phyloP scores from a whole-genome alignment of 139 green algal genomes.

The Picochlorum sp. region DNA sequence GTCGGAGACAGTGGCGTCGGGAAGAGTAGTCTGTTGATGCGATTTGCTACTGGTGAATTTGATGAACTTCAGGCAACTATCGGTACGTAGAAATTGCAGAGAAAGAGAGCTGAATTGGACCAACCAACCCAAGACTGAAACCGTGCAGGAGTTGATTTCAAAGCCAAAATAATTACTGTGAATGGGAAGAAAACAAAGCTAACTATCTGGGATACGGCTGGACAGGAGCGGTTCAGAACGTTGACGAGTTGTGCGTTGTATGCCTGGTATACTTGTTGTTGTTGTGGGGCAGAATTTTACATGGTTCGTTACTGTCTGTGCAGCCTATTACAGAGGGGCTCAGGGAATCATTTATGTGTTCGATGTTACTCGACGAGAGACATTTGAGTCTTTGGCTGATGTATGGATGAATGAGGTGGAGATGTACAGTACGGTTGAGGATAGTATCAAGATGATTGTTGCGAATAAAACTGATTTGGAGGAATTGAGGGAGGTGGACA shows the following conservation, averaged over 20 bases:
- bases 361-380: conserved; percentile 83
- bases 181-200: conserved; percentile 77
- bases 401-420: conserved; percentile 93
- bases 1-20: conserved; percentile 86
- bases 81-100: conserved; percentile 27
- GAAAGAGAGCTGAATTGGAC: neutral
- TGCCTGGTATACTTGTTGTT: neutral
- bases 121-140: neutral
- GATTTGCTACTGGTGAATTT: conserved; percentile 79
- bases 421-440: conserved; percentile 84
- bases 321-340: conserved; percentile 87
- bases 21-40: conserved; percentile 79
- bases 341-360: conserved; percentile 84
- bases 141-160: conserved; percentile 88
- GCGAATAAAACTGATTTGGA: conserved; percentile 90
- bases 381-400: conserved; percentile 75
- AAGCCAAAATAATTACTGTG: conserved; percentile 80
- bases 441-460: conserved; percentile 89
- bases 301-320: neutral
- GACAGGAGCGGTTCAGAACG: conserved; percentile 89
- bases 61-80: conserved; percentile 78
- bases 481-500: conserved; percentile 59
- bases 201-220: conserved; percentile 88
- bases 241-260: conserved; percentile 68
- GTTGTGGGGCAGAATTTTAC: neutral